phyloP scores from a whole-genome alignment of 2,329 filamentous ascomycete genomes.

The Diaporthe nobilis region DNA sequence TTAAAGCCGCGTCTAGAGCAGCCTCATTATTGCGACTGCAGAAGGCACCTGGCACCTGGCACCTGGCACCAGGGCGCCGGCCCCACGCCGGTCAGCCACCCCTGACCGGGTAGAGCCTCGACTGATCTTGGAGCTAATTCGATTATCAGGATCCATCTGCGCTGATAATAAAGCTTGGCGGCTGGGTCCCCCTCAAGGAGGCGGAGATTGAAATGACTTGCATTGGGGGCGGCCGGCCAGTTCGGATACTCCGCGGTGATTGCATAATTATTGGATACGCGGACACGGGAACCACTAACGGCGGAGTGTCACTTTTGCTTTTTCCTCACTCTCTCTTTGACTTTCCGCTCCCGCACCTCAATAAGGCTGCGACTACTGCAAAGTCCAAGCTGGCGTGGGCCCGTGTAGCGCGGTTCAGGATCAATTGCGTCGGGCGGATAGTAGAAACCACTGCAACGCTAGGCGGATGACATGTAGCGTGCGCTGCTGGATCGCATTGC shows the following conservation, averaged over 20 bases:
- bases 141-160: conserved; percentile 37
- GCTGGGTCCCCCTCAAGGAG: conserved; percentile 18
- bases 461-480: conserved; percentile 7
- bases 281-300: neutral
- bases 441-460: conserved; percentile 6
- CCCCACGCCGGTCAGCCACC: conserved; percentile 29
- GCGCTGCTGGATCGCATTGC: neutral
- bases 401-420: conserved; percentile 17
- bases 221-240: conserved; percentile 24
- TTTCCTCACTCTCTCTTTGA: neutral
- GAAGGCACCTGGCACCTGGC: too few relatives aligned
- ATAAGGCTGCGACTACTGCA: conserved; percentile 16
- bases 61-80: neutral
- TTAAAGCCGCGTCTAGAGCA: neutral
- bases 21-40: neutral
- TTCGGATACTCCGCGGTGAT: conserved; percentile 25
- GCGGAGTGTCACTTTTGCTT: conserved; percentile 10
- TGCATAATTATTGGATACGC: conserved; percentile 26
- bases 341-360: neutral
- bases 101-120: conserved; percentile 37
- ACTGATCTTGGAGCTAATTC: conserved; percentile 38
- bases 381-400: neutral
- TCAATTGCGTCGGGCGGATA: conserved; percentile 25
- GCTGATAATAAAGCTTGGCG: conserved; percentile 35
- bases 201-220: conserved; percentile 34